phyloP scores from a whole-genome alignment of 345 rosid genomes.

The Lagerstroemia speciosa region DNA sequence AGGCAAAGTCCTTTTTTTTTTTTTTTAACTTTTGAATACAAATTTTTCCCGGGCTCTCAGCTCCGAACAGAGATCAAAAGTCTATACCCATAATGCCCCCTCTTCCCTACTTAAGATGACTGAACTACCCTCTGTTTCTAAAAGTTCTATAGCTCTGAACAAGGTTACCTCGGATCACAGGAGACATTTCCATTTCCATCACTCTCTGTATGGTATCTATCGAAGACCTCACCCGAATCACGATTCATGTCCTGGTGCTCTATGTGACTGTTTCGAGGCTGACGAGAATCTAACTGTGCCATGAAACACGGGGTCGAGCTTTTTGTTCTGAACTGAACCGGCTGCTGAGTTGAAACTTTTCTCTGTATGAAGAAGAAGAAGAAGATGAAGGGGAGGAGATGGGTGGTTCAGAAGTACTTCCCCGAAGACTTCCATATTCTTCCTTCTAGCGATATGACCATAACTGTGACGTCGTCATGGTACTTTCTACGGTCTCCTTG shows the following conservation, averaged over 20 bases:
- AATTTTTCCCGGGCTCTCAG: background rate
- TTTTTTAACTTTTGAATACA: background rate
- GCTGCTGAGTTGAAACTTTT: slow-evolving; percentile 4
- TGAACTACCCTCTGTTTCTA: background rate
- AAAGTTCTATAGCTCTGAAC: background rate
- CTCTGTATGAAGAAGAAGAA: background rate
- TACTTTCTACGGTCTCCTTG: slow-evolving; percentile 96
- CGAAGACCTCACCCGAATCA: background rate
- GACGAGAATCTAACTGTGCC: background rate
- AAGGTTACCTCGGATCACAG: background rate
- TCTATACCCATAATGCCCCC: background rate
- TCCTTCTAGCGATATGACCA: slow-evolving; percentile 94
- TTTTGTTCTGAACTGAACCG: slow-evolving; percentile 2
- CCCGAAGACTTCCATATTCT: slow-evolving; percentile 99
- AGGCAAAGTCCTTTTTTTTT: background rate
- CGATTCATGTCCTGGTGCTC: background rate
- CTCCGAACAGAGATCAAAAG: background rate
- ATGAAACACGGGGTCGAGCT: background rate
- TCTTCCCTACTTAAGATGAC: background rate
- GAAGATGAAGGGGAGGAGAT: too few species aligned
- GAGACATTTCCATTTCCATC: background rate
- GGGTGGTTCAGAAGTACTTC: slow-evolving; percentile 53
- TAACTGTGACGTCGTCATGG: slow-evolving; percentile 92
- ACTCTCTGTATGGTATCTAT: background rate
- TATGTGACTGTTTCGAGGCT: background rate